Evolutionary conservation across 768 basidiomycete species (phyloP).

Genomic region (Xerocomus potaroensis): DNA sequence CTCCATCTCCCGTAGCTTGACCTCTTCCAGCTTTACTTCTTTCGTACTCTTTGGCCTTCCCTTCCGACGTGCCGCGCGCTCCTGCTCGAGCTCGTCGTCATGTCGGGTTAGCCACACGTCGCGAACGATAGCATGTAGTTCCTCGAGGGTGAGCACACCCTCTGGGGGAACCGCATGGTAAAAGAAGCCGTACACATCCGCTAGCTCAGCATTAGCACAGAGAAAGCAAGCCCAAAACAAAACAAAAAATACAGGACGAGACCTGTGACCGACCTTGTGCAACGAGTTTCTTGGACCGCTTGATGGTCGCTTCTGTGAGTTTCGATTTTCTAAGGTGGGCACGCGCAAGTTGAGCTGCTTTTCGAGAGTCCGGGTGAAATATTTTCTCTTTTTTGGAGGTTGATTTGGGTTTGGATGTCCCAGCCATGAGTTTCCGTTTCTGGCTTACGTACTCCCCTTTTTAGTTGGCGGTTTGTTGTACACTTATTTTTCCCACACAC

Average conservation of each 20-base stretch:
- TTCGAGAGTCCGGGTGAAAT: conserved; percentile 79
- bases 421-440: not conserved
- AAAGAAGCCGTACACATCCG: conserved; percentile 72
- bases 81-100: conserved; percentile 59
- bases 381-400: conserved; percentile 68
- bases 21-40: conserved; percentile 65
- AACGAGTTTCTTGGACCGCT: conserved; percentile 54
- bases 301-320: conserved; percentile 50
- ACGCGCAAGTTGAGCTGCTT: conserved; percentile 71
- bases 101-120: conserved; percentile 74
- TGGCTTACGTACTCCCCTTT: no score
- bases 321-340: conserved; percentile 66
- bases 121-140: conserved; percentile 59
- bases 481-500: no score
- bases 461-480: no score
- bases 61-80: conserved; percentile 58
- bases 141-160: conserved; percentile 52
- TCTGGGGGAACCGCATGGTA: conserved; percentile 64
- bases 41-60: conserved; percentile 72
- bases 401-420: conserved; percentile 16
- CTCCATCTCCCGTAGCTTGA: conserved; percentile 64
- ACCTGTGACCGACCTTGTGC: conserved; percentile 41
- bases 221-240: no score
- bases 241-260: not conserved
- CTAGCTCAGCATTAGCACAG: conserved; percentile 32